Evolutionary conservation across 2,329 filamentous ascomycete species (phyloP).

Genomic region (Elsinoe necatrix): DNA sequence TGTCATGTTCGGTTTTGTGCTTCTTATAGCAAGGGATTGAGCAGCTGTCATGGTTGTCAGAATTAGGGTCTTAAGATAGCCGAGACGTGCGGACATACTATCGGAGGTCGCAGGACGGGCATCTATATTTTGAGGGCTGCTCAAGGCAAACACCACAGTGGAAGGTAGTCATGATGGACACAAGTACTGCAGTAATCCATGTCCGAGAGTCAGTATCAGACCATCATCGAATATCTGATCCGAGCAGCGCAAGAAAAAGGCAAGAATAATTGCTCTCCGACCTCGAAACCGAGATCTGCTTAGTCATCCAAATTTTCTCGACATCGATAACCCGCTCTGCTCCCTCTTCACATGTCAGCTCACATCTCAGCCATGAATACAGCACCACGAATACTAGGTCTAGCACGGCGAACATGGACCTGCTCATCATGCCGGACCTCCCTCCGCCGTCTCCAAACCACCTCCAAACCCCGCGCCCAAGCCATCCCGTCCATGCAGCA

Average conservation of each 20-base stretch:
- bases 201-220: not conserved
- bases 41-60: slow-evolving; percentile 24
- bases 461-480: not conserved
- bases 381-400: not conserved
- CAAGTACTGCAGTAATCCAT: slow-evolving; percentile 24
- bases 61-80: not conserved
- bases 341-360: not conserved
- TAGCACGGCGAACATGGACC: not conserved
- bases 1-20: slow-evolving; percentile 28
- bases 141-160: slow-evolving; percentile 38
- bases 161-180: slow-evolving; percentile 18
- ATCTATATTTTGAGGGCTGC: slow-evolving; percentile 43
- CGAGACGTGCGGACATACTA: slow-evolving; percentile 30
- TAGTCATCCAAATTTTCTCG: slow-evolving; percentile 13
- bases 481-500: not conserved
- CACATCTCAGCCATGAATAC: slow-evolving; percentile 16
- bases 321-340: not conserved
- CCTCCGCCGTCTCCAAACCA: not conserved
- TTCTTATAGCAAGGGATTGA: slow-evolving; percentile 33
- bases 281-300: slow-evolving; percentile 8
- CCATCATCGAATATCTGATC: too few species aligned
- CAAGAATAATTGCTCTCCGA: slow-evolving; percentile 3
- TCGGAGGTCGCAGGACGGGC: slow-evolving; percentile 39
- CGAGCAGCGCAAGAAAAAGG: too few species aligned
- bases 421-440: not conserved